A percentile compares a stretch with the other conserved stretches of the same genome.
Conservation (phyloP, 129 eudicot genomes). For the Smallanthus sonchifolius region DNA sequence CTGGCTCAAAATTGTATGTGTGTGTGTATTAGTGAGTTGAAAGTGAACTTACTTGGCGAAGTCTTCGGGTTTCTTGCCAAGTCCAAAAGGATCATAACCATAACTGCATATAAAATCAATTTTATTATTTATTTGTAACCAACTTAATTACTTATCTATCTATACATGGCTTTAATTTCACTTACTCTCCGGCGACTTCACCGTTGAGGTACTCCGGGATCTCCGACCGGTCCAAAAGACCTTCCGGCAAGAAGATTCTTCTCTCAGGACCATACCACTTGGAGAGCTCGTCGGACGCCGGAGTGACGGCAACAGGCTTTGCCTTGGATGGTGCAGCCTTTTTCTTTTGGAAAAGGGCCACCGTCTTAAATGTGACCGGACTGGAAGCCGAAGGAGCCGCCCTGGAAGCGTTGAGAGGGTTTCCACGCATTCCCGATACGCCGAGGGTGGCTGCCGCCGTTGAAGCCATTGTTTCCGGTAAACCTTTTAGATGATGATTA, state of each 20-base stretch:
- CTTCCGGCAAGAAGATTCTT: constrained; percentile 93
- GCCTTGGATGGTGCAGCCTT: constrained; percentile 74
- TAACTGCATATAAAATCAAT: constrained; percentile 47
- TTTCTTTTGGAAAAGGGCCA: constrained; percentile 85
- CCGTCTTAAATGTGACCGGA: constrained; percentile 49
- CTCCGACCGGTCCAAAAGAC: constrained; percentile 91
- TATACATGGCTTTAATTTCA: not conserved
- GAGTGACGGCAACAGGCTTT: constrained; percentile 51
- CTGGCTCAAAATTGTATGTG: too few species aligned
- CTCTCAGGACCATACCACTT: constrained; percentile 99
- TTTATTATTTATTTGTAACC: not conserved
- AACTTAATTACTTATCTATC: not conserved
- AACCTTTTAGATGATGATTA: not conserved
- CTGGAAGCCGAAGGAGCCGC: constrained; percentile 43
- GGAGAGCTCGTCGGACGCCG: constrained; percentile 90
- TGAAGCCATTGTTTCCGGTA: constrained; percentile 43
- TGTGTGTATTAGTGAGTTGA: too few species aligned
- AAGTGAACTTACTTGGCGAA: constrained; percentile 71
- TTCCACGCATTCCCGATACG: not conserved
- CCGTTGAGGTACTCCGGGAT: constrained; percentile 55
- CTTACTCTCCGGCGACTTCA: constrained; percentile 80
- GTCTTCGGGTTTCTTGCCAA: constrained; percentile 94
- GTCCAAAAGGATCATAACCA: constrained; percentile 98
- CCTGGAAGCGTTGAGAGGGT: constrained; percentile 20
- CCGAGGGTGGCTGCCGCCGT: constrained; percentile 26